A percentile compares a stretch with the other conserved stretches of the same genome.
Conservation (phyloP, 2,329 filamentous ascomycete genomes). For the Botrytis squamosa region DNA sequence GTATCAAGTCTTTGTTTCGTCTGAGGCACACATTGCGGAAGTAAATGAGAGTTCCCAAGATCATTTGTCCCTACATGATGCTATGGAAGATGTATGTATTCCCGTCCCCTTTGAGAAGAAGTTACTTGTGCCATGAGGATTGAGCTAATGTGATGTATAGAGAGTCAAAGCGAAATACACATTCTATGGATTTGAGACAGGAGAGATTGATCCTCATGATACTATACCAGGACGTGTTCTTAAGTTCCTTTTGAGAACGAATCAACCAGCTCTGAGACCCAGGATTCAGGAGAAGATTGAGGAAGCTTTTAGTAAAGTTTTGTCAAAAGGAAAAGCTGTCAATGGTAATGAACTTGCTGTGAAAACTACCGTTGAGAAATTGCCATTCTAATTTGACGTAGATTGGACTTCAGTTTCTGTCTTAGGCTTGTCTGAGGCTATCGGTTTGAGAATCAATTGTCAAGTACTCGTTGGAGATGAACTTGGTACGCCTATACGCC, state of each 20-base stretch:
- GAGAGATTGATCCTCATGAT: background rate
- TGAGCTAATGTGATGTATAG: background rate
- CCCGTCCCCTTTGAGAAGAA: background rate
- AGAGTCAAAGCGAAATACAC: slow-evolving; percentile 2
- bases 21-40: background rate
- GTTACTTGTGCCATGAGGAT: background rate
- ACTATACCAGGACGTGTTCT: background rate
- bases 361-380: too few species aligned
- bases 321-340: background rate
- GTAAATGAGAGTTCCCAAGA: background rate
- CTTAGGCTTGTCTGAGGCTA: background rate
- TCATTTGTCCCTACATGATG: background rate
- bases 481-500: background rate
- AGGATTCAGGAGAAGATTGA: background rate
- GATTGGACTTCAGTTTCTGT: slow-evolving; percentile 6
- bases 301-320: background rate
- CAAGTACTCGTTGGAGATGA: slow-evolving; percentile 1
- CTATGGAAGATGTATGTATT: background rate
- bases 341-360: background rate
- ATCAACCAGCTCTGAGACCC: background rate
- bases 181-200: background rate
- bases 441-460: slow-evolving; percentile 1
- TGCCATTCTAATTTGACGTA: background rate
- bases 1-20: background rate
- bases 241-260: background rate